Base-by-base conservation (phyloP, 1,284 basidiomycete genomes). In the Lentinula novae-zelandiae region DNA sequence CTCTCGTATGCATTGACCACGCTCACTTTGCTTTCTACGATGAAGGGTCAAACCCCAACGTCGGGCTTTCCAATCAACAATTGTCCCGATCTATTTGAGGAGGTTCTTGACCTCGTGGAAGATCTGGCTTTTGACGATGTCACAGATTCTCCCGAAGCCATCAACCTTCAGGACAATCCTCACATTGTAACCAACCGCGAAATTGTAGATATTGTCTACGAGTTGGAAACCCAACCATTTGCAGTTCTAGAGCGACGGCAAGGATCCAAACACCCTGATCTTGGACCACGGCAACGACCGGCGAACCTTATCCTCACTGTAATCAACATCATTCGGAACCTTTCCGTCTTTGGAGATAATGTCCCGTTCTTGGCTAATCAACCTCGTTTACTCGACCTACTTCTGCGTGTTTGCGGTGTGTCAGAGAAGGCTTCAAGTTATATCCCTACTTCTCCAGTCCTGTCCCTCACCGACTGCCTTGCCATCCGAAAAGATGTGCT, bases 1-100 rank as follows among this genome's bases (percentile, higher is more conserved):
- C 76, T 97, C 49, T 88, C 93, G 3, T 98, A 96, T 71, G 93
- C 92, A 3, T 76, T 99, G 66, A 95, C 95, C 31, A 93, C 93
- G 1, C 80, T 98, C 65, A 88, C 89, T n/a, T 80, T 98, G 69
- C 78, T 99, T 60, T 90, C 90, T 3, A 87, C 90, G 5, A 85
- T 91, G 82, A 82, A 85, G 33, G 83, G 85, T 51, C 76, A 83
- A 67, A 75, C 80, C 53, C 76, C 82, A 59, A 76, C 84, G 63
- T 78, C 84, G 1, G 87, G 88, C 2, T 89, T 96, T 69, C 87
- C 90, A 0, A 83, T 98, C 33, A 75, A 78, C 22, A 84, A 91
- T 58, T 91, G 93, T 67, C 80, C 82, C 10, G 95, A 97, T 64
- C 79, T 98, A 38, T 78, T 96, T 62, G 90, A 94, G 57, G 96